These are phyloP conservation scores for Russula sp. DNA, from an alignment of 768 basidiomycete species.

Conservation along the genomic window DNA sequence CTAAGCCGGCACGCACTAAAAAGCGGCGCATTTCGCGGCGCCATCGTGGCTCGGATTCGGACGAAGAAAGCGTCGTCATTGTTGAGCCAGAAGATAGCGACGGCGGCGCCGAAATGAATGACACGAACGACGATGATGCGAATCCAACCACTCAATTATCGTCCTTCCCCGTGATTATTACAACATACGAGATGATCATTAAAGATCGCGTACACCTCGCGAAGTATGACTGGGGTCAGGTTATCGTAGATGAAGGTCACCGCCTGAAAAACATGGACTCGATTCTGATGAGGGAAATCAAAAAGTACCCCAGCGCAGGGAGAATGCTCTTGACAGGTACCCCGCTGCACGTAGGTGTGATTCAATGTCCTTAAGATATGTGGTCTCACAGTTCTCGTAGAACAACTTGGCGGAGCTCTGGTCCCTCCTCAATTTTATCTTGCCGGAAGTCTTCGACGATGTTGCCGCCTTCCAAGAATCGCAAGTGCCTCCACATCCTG, in stretches of 20 bases:
- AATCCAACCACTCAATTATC: conserved; percentile 29
- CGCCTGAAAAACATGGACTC: conserved; percentile 92
- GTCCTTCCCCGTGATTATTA: conserved; percentile 74
- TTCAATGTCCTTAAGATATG: neutral
- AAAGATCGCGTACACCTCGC: conserved; percentile 62
- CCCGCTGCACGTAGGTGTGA: conserved; percentile 72
- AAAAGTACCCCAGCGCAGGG: conserved; percentile 75
- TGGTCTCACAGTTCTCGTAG: conserved; percentile 33
- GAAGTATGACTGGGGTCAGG: conserved; percentile 77
- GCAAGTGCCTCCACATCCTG: conserved; percentile 33
- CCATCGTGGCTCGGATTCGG: neutral
- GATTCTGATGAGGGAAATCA: conserved; percentile 84
- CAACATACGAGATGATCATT: conserved; percentile 92
- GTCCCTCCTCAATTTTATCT: conserved; percentile 91
- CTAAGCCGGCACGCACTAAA: neutral
- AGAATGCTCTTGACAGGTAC: conserved; percentile 95
- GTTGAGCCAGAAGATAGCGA: neutral
- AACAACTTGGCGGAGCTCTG: conserved; percentile 94
- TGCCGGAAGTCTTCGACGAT: conserved; percentile 90
- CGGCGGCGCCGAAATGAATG: neutral
- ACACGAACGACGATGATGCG: conserved; percentile 18
- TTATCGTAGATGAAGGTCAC: conserved; percentile 96
- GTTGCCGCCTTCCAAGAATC: conserved; percentile 86
- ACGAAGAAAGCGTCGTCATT: conserved; percentile 7
- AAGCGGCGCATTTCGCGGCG: conserved; percentile 2